Evolutionary conservation across 352 stramenopile species (phyloP), one percentile per base, ranked within the genome.

Genomic region (Phytophthora idaei): DNA sequence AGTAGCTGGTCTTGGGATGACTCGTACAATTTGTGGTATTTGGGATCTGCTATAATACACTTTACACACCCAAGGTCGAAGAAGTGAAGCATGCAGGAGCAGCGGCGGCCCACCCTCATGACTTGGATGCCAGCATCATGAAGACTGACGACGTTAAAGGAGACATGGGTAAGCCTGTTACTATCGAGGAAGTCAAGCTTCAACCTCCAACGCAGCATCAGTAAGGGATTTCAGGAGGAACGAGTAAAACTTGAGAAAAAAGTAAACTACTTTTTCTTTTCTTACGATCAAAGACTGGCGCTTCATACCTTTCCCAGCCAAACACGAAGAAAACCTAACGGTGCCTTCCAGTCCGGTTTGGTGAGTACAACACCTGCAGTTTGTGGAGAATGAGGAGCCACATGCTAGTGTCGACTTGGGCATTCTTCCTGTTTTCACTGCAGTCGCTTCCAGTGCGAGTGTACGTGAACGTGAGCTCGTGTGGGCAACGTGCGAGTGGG

Each of bases 391-490:
- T 61, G 57, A 25, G 21, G 39, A 42, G 32, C 5, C 37, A 15
- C 14, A 17, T 34, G 7, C 55, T 46, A 31, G 27, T 36, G 28
- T 49, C 28, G 32, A 11, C 41, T 1, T 52, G 21, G 48, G 8
- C 31, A 27, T 2, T 68, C 4, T 32, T 71, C 50, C 37, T 74
- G 5, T 27, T 76, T 45, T 64, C 52, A 34, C 45, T 78, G 21
- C 11, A 73, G 15, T 69, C 53, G 27, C 50, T 64, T 47, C 57
- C 37, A 4, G 3, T 61, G 25, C 27, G 15, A 6, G 51, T 69
- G 17, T 71, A 64, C 27, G 44, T 58, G 7, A 68, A 70, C 36
- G 29, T 65, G n/a, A 73, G 54, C 34, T 66, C 27, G 25, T 57
- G 46, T 27, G n/a, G 7, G 8, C 41, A 37, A 7, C 27, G 57